Percentiles rank a stretch among this genome's conserved stretches.
Conservation (phyloP, 129 eudicot genomes). For the Heracleum sosnowskyi region DNA sequence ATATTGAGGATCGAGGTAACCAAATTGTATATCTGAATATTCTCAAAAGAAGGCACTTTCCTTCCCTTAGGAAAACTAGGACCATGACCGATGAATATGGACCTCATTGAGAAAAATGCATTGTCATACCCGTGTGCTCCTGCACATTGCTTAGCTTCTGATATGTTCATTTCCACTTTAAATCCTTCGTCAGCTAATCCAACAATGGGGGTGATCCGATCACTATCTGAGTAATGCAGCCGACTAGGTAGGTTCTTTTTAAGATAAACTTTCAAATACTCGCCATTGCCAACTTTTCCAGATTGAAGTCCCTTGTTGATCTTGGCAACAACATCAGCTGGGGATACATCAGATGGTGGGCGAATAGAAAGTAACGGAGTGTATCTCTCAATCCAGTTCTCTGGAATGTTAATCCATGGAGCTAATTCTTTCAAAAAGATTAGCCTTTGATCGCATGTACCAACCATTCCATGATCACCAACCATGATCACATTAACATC, state of each 20-base stretch:
- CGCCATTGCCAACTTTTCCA: conserved; percentile 7
- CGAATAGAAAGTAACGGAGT: conserved; percentile 11
- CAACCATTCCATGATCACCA: conserved; percentile 12
- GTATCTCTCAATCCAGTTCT: neutral
- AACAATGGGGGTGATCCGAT: conserved; percentile 6
- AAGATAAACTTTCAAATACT: conserved; percentile 11
- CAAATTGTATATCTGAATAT: conserved; percentile 8
- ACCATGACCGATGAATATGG: conserved; percentile 12
- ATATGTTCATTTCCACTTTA: neutral
- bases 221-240: conserved; percentile 8
- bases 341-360: neutral
- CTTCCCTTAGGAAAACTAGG: conserved; percentile 2
- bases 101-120: conserved; percentile 12
- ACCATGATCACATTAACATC: conserved; percentile 4
- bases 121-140: conserved; percentile 14
- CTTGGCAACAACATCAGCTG: conserved; percentile 9
- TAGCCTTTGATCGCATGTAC: conserved; percentile 5
- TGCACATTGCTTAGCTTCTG: neutral
- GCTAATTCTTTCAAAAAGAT: conserved; percentile 8
- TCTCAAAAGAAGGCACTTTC: conserved; percentile 11
- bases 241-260: conserved; percentile 9
- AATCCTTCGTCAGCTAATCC: conserved; percentile 8
- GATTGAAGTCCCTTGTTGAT: neutral
- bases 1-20: conserved; percentile 1
- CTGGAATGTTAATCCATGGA: conserved; percentile 8